A percentile compares a stretch with the other conserved stretches of the same genome.
phyloP scores from a whole-genome alignment of 78 protist genomes.

The Protostelium mycophagum region DNA sequence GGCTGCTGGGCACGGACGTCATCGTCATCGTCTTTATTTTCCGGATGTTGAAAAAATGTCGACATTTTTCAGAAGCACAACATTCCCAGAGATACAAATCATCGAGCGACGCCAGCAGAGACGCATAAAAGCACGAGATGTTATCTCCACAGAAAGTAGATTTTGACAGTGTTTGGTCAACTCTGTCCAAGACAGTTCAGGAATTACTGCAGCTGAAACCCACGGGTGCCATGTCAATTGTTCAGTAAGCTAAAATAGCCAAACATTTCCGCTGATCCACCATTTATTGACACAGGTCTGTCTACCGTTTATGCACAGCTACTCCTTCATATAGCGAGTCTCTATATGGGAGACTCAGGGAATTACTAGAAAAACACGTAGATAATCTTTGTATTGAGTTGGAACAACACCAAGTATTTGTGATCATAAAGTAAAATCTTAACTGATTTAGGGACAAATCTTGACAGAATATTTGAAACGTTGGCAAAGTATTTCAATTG shows the following conservation, averaged over 20 bases:
- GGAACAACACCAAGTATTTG: background rate
- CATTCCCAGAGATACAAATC: no score
- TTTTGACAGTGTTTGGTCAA: background rate
- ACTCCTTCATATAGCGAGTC: slow-evolving; percentile 31
- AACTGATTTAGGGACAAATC: slow-evolving; percentile 23
- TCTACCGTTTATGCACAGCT: background rate
- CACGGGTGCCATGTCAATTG: background rate
- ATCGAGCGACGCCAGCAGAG: no score
- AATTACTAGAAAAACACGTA: slow-evolving; percentile 50
- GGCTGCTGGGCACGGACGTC: no score
- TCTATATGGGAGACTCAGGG: slow-evolving; percentile 39
- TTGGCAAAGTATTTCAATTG: slow-evolving; percentile 37
- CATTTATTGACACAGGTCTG: background rate
- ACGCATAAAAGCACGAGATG: no score
- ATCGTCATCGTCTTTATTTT: no score
- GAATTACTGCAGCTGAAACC: background rate
- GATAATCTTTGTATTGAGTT: slow-evolving; percentile 10
- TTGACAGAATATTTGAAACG: slow-evolving; percentile 43
- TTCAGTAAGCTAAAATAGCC: background rate
- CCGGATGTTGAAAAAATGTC: no score
- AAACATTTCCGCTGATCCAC: background rate
- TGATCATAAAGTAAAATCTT: background rate
- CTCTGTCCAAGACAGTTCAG: background rate
- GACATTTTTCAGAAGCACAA: no score
- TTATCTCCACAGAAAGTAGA: slow-evolving; percentile 11